These are phyloP conservation scores for Rosa chinensis DNA, from an alignment of 306 rosid species.

Conservation along the genomic window DNA sequence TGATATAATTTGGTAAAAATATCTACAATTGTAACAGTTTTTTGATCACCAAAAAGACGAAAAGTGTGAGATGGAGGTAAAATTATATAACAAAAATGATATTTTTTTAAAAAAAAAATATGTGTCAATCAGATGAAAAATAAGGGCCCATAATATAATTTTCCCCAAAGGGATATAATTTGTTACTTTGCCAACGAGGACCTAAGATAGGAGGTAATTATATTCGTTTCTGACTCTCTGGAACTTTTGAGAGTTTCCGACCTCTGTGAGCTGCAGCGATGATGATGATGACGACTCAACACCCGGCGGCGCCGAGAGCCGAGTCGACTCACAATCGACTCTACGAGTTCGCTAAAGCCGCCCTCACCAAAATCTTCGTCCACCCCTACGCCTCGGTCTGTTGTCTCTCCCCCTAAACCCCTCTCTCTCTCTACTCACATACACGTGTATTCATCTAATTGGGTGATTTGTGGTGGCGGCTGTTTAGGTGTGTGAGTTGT, in stretches of 20 bases:
- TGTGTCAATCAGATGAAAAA: no score
- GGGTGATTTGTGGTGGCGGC: conserved; percentile 1
- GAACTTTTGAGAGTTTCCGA: background rate
- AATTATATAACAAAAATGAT: no score
- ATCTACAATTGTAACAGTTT: no score
- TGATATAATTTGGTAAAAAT: no score
- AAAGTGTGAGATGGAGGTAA: no score
- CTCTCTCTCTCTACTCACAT: background rate
- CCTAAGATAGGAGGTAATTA: background rate
- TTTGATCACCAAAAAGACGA: no score
- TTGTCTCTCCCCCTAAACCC: background rate
- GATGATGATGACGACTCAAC: conserved; percentile 49
- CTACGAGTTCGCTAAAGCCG: conserved; percentile 73
- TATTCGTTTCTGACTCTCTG: background rate
- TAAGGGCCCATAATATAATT: no score
- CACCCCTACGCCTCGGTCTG: conserved; percentile 81
- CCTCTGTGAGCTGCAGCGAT: background rate
- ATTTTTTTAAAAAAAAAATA: no score
- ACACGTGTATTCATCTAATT: background rate
- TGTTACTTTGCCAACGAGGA: background rate
- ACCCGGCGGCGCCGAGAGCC: conserved; percentile 36
- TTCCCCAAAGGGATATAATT: no score
- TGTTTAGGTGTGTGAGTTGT: conserved; percentile 74
- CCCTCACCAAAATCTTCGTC: conserved; percentile 74
- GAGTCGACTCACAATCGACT: conserved; percentile 74